Percentiles rank a stretch among this genome's conserved stretches.
These are phyloP conservation scores for Priceomyces fermenticarens DNA, from an alignment of 805 yeast genomes.

Conservation along the genomic window DNA sequence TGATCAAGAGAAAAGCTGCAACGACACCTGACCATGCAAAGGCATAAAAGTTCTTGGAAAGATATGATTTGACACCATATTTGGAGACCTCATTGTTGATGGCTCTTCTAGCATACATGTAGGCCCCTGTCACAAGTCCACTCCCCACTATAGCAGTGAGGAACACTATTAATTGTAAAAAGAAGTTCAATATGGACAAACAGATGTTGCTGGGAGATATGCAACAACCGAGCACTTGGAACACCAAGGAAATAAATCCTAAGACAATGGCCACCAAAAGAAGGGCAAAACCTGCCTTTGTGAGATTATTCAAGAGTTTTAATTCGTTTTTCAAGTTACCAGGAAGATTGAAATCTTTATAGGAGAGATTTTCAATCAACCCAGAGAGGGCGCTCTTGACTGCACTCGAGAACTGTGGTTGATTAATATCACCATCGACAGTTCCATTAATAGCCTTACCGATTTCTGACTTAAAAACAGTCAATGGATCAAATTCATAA, in stretches of 20 bases:
- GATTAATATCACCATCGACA: conserved; percentile 20
- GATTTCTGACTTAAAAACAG: conserved; percentile 30
- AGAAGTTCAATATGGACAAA: conserved; percentile 44
- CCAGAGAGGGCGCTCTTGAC: conserved; percentile 17
- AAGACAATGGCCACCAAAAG: conserved; percentile 29
- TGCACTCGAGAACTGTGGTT: conserved; percentile 10
- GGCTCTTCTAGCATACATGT: conserved; percentile 42
- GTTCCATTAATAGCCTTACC: conserved; percentile 20
- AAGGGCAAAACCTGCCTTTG: conserved; percentile 54
- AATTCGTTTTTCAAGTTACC: conserved; percentile 46
- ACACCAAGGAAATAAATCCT: conserved; percentile 47
- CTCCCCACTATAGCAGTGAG: conserved; percentile 46
- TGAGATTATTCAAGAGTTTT: conserved; percentile 42
- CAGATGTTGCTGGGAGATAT: conserved; percentile 42
- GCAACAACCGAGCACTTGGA: conserved; percentile 41
- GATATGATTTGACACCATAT: conserved; percentile 54
- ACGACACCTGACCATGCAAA: conserved; percentile 63
- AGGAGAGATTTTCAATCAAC: conserved; percentile 20
- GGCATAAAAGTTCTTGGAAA: conserved; percentile 54
- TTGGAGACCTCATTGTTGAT: conserved; percentile 46
- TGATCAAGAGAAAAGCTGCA: conserved; percentile 33
- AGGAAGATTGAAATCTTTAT: conserved; percentile 49
- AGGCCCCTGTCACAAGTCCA: conserved; percentile 65
- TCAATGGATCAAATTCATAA: conserved; percentile 54
- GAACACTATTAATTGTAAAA: conserved; percentile 44